These are phyloP conservation scores for Sisymbrium altissimum DNA, from an alignment of 345 rosid species.

Conservation along the genomic window DNA sequence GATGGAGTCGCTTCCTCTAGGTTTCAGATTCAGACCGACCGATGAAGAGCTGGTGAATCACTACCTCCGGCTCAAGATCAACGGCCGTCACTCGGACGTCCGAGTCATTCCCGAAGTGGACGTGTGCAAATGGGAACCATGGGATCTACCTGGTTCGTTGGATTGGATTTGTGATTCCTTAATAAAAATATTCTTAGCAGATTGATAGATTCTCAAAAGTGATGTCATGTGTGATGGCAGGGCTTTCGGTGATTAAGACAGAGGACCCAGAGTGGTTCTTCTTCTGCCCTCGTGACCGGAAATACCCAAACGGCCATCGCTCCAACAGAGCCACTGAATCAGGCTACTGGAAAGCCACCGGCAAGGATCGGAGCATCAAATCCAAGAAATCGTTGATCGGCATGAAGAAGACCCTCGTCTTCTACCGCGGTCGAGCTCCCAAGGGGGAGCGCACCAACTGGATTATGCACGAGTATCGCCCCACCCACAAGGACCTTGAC, in stretches of 20 bases:
- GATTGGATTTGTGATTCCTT: too few species aligned
- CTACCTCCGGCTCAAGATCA: slow-evolving; percentile 74
- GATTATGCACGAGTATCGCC: background rate
- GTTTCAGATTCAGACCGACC: slow-evolving; percentile 83
- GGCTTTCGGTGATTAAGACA: slow-evolving; percentile 67
- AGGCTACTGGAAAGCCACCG: slow-evolving; percentile 96
- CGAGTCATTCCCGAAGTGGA: slow-evolving; percentile 74
- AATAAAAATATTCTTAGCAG: too few species aligned
- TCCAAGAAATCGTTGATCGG: slow-evolving; percentile 34
- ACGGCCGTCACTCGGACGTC: slow-evolving; percentile 74
- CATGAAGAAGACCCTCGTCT: background rate
- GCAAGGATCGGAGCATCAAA: slow-evolving; percentile 79
- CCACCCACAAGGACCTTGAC: background rate
- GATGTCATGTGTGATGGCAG: background rate
- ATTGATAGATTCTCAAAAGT: too few species aligned
- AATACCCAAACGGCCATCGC: slow-evolving; percentile 85
- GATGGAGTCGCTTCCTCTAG: slow-evolving; percentile 65
- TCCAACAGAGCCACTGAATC: slow-evolving; percentile 88
- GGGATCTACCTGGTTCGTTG: slow-evolving; percentile 64
- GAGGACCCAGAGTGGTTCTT: slow-evolving; percentile 96
- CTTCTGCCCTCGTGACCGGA: slow-evolving; percentile 83
- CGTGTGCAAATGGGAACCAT: slow-evolving; percentile 91
- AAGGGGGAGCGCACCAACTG: background rate
- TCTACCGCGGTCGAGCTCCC: background rate
- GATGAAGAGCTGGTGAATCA: slow-evolving; percentile 87